Base-by-base conservation (phyloP, 2,329 filamentous ascomycete species). In the Phyllosticta capitalensis region DNA sequence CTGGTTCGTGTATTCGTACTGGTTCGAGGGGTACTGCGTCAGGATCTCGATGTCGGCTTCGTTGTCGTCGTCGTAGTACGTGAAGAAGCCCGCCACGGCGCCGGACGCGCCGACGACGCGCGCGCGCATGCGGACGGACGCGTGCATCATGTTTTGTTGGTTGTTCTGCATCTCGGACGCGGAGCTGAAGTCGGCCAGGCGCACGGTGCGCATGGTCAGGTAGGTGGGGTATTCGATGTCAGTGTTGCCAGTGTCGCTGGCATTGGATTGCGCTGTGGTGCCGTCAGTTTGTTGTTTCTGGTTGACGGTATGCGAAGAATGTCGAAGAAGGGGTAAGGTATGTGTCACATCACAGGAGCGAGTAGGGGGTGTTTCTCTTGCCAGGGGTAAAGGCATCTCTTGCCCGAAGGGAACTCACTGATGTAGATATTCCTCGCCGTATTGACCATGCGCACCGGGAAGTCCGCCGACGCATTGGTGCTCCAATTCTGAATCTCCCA, bases 51-150 rank as follows among this genome's bases (percentile, higher is more conserved):
- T 77, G 62, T 82, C 79, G 0, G 76, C 77, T 65, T 82, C 79
- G 63, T 77, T 77, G 28, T 63, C 68, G 54, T 74, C 70, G 49
- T 77, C 72, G 61, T 69, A 71, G 62, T 78, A 81, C 12, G 77
- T 80, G 69, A 81, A 99, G 64, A 81, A 76, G 3, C 79, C 79
- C 1, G 77, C 76, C 5, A 78, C 78, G 2, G 78, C 79, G 54
- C 79, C 79, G 45, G 67, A 61, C 19, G 71, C 64, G n/a, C 78
- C 78, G 1, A 66, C 65, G 1, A 81, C 69, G 3, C 78, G 76
- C 55, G 78, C 71, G 5, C 73, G 70, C 55, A 81, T 73, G 9
- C 79, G 76, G 54, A 81, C 67, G 2, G 77, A 79, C n/a, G 73
- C 75, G 62, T 76, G 76, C 64, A 75, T 72, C 55, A 80, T 67